Evolutionary conservation across 345 rosid species (phyloP), one percentile per base, ranked within the genome.

Genomic region (Euphorbia pulcherrima): DNA sequence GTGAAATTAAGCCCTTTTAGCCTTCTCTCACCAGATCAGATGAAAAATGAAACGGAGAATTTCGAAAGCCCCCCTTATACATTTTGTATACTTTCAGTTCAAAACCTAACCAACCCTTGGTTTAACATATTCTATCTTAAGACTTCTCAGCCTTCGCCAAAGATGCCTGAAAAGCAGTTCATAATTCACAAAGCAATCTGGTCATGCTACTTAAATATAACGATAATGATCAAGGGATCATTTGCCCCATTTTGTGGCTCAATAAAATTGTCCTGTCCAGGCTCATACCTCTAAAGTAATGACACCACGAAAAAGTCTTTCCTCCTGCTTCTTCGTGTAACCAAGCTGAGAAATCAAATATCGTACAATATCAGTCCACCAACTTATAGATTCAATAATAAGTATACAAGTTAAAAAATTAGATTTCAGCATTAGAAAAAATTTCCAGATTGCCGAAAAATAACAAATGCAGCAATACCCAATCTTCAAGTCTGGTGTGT

Each of bases 241-340:
- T 56, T 44, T 20, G 14, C 47, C 21, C 37, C 7, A 33, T 63
- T 63, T 14, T 9, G 8, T 61, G 14, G 44, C n/a, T 29, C 29
- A 41, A 18, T 30, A 3, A 37, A 27, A 44, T 30, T 65, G 5
- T 33, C 41, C 60, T 35, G 10, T 9, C 24, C 44, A 30, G n/a
- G 12, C 46, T 27, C 72, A 18, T 83, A 95, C 99, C 99, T 95
- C 99, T 83, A 95, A 85, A 56, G 84, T 81, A 64, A 95, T 82
- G 69, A 93, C 96, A 72, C 99, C 99, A 21, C 94, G 96, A 68
- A 95, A 95, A 69, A 86, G 90, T 68, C 87, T 83, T 72, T 95
- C 99, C 78, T 95, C 99, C 83, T 84, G 90, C 82, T 90, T 95
- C 80, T 87, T 90, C 50, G 99, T 92, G 78, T 95, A 95, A 64